Percentiles rank a stretch among this genome's conserved stretches.
phyloP scores from a whole-genome alignment of 1,284 basidiomycete genomes.

The Laetiporus sulphureus region DNA sequence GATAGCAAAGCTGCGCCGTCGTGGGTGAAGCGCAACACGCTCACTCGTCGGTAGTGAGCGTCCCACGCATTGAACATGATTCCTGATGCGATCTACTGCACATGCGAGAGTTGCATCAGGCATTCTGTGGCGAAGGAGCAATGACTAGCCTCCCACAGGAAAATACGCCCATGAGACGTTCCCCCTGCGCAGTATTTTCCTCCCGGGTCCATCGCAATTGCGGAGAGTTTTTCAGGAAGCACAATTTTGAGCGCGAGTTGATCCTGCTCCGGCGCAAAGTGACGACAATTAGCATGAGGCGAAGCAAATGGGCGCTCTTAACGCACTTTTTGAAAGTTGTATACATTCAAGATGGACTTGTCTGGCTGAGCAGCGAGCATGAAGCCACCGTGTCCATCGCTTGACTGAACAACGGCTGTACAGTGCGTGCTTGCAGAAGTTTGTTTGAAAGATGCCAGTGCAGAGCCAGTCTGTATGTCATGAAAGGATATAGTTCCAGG shows the following conservation, averaged over 20 bases:
- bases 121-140: background rate
- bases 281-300: background rate
- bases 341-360: slow-evolving; percentile 76
- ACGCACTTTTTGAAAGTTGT: slow-evolving; percentile 76
- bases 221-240: slow-evolving; percentile 82
- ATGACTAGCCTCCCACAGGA: slow-evolving; percentile 85
- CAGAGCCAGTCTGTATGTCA: slow-evolving; percentile 64
- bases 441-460: slow-evolving; percentile 73
- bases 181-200: slow-evolving; percentile 84
- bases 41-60: slow-evolving; percentile 89
- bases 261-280: slow-evolving; percentile 46
- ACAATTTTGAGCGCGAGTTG: slow-evolving; percentile 84
- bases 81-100: slow-evolving; percentile 76
- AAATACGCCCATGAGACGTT: slow-evolving; percentile 82
- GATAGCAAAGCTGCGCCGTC: slow-evolving; percentile 81
- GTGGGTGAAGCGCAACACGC: slow-evolving; percentile 74
- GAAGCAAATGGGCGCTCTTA: background rate
- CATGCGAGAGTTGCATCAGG: slow-evolving; percentile 2
- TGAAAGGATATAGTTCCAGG: slow-evolving; percentile 60
- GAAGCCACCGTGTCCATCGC: slow-evolving; percentile 65
- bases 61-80: slow-evolving; percentile 88
- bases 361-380: slow-evolving; percentile 73
- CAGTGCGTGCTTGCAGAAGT: slow-evolving; percentile 52
- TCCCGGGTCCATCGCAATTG: slow-evolving; percentile 67
- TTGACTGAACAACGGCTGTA: slow-evolving; percentile 55